Conservation (phyloP, 2,329 filamentous ascomycete genomes). For the Juglanconis oblonga region DNA sequence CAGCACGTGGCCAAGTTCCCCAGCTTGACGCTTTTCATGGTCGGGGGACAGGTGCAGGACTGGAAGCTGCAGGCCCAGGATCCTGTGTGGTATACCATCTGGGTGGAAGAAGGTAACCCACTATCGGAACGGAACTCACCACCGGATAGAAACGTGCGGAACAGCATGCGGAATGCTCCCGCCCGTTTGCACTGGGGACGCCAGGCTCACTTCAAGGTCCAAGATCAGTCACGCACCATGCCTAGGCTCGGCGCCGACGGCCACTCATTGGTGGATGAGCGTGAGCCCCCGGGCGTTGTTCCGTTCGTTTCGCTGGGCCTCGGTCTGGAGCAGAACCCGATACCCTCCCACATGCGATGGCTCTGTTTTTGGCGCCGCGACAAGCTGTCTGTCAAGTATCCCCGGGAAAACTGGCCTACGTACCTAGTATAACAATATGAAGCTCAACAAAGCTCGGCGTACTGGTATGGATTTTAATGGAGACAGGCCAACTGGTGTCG, state of each 20-base stretch:
- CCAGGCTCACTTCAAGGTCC: background rate
- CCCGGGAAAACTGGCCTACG: too few species aligned
- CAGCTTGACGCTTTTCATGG: constrained; percentile 2
- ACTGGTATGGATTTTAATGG: too few species aligned
- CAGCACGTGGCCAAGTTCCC: constrained; percentile 8
- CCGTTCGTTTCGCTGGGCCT: constrained; percentile 9
- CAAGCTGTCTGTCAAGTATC: too few species aligned
- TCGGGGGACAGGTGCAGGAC: background rate
- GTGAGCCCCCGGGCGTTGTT: background rate
- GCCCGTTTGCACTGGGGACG: background rate
- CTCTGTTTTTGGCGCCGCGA: constrained; percentile 10
- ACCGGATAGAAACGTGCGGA: too few species aligned
- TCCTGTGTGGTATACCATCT: background rate
- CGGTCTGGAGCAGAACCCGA: background rate
- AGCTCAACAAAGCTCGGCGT: too few species aligned
- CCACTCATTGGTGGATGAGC: background rate
- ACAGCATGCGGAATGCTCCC: too few species aligned
- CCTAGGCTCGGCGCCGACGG: too few species aligned
- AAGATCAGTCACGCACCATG: background rate
- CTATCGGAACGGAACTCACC: too few species aligned
- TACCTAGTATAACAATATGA: too few species aligned
- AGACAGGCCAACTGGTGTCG: too few species aligned
- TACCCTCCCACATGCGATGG: background rate
- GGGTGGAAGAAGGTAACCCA: too few species aligned
- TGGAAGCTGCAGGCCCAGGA: background rate